phyloP scores from a whole-genome alignment of 2,329 filamentous ascomycete species.

The Ophiostoma novo-ulmi region DNA sequence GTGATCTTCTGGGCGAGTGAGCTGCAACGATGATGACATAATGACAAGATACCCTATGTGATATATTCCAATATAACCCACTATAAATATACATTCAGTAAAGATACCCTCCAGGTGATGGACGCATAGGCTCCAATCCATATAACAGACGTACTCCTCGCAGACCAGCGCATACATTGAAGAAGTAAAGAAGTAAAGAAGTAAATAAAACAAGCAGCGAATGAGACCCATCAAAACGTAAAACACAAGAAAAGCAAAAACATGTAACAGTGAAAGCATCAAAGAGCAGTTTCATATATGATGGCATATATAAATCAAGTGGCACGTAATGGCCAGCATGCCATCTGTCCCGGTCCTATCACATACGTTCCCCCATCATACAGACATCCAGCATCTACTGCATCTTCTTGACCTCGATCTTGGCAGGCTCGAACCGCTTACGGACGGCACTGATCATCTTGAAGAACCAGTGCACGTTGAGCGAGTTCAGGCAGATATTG shows the following conservation, averaged over 20 bases:
- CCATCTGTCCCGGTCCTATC: background rate
- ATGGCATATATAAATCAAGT: background rate
- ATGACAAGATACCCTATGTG: background rate
- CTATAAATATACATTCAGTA: background rate
- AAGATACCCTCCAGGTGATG: background rate
- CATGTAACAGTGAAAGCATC: background rate
- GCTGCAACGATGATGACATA: constrained; percentile 9
- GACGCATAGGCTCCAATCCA: background rate
- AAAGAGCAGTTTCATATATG: background rate
- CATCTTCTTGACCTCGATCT: constrained; percentile 5
- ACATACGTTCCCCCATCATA: background rate
- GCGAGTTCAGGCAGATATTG: constrained; percentile 66
- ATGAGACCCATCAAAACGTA: too few relatives aligned
- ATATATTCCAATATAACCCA: background rate
- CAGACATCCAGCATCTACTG: constrained; percentile 7
- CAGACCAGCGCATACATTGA: background rate
- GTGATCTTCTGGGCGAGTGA: constrained; percentile 13
- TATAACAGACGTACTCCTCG: background rate
- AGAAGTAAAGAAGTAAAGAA: background rate
- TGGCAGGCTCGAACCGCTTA: constrained; percentile 62
- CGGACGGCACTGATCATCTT: constrained; percentile 79
- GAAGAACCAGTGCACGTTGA: constrained; percentile 82
- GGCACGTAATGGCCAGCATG: background rate
- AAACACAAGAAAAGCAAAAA: background rate
- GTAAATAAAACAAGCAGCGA: background rate